phyloP scores from a whole-genome alignment of 2,329 filamentous ascomycete species.

The Epichloe baconii region DNA sequence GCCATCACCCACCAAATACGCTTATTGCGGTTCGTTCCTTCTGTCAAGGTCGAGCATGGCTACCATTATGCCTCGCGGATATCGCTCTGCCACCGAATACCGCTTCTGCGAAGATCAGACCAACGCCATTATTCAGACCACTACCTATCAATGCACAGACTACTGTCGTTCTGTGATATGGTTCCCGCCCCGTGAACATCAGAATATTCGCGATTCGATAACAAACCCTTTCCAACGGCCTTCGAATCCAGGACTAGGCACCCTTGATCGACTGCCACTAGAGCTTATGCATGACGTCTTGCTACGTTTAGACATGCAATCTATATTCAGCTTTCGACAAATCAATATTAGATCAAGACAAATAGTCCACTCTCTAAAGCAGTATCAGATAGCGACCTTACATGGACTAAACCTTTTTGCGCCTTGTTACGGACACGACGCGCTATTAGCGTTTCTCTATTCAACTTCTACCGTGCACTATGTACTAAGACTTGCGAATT shows the following conservation, averaged over 20 bases:
- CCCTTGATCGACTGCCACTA: background rate
- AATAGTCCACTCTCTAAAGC: background rate
- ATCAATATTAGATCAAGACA: background rate
- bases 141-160: background rate
- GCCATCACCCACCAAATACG: too few species aligned
- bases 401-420: background rate
- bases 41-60: too few species aligned
- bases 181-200: background rate
- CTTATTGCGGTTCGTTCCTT: too few species aligned
- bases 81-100: background rate
- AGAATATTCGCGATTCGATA: background rate
- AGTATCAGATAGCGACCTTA: background rate
- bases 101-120: background rate
- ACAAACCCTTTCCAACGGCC: background rate
- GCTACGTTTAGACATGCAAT: background rate
- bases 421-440: background rate
- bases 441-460: background rate
- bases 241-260: background rate
- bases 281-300: background rate
- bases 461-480: background rate
- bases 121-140: background rate
- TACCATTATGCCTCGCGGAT: background rate
- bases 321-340: background rate
- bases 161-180: background rate
- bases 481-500: background rate